These are phyloP conservation scores for Amylostereum areolatum DNA, from an alignment of 1,284 basidiomycete species.

Conservation along the genomic window DNA sequence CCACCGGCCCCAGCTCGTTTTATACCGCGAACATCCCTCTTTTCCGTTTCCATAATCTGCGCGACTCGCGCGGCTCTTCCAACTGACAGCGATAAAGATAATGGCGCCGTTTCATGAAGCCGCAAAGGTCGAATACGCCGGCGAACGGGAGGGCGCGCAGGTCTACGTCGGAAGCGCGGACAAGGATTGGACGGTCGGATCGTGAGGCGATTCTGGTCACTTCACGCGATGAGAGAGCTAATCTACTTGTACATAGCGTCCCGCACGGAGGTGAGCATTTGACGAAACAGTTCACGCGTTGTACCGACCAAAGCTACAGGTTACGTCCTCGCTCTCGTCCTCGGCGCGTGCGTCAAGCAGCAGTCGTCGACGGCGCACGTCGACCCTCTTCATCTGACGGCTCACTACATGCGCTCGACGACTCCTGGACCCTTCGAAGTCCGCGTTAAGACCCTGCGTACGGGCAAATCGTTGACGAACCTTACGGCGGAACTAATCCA, in stretches of 20 bases:
- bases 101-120: not conserved
- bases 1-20: too few relatives aligned
- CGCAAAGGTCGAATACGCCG: not conserved
- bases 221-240: not conserved
- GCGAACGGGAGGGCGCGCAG: not conserved
- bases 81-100: too few relatives aligned
- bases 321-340: constrained; percentile 46
- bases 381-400: constrained; percentile 54
- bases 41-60: too few relatives aligned
- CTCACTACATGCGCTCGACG: constrained; percentile 48
- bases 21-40: too few relatives aligned
- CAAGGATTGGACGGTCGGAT: not conserved
- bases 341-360: constrained; percentile 46
- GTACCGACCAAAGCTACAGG: constrained; percentile 28
- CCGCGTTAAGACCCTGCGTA: constrained; percentile 37
- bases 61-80: too few relatives aligned
- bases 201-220: not conserved
- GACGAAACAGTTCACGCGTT: not conserved
- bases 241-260: constrained; percentile 26
- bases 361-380: constrained; percentile 40
- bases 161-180: not conserved
- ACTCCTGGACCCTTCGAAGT: constrained; percentile 36
- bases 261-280: constrained; percentile 45
- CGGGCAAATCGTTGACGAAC: constrained; percentile 47
- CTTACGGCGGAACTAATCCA: constrained; percentile 51